Base-by-base conservation (phyloP, 2,329 filamentous ascomycete species). In the Fonsecaea monophora region DNA sequence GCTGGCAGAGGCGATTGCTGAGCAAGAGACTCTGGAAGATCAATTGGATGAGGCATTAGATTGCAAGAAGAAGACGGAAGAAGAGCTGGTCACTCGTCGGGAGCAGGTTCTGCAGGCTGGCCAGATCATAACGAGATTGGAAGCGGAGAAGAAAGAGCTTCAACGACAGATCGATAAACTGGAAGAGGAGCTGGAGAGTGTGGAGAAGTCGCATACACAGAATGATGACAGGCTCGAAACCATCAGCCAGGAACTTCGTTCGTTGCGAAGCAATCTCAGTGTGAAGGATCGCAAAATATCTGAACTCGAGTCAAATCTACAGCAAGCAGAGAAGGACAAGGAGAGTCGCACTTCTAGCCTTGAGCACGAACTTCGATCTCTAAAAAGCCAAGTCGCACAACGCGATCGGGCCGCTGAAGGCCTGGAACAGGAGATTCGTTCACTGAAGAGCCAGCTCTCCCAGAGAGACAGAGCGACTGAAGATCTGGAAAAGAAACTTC, bases 21-120 rank as follows among this genome's bases (percentile, higher is more conserved):
- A 99, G 73, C 94, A 98, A 77, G 94, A 98, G 76, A 89, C 90
- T 62, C 85, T 99, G 0, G 95, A 99, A 78, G 93, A 96, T 70
- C 93, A 99, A 76, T 84, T 99, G 1, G 95, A 99, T 76, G 90
- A 90, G 66, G 83, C 99, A 3, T 87, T 99, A 71, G 89, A 90
- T 57, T 92, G 93, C 9, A 97, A 97, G 79, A 96, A 94, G 79
- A 89, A 88, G 62, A 91, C 92, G 0, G 94, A 97, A 75, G 88
- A 92, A 25, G 91, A 97, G 70, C 88, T 94, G 4, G 90, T 95
- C 68, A 85, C 88, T 64, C 91, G 89, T 74, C 87, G 92, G 37
- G 84, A 85, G 2, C 93, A 99, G 75, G 86, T 99, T 4, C 94
- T 98, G 75, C 94, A 98, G 79, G 96, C 95, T 15, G 93, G 92